Percentiles rank a stretch among this genome's conserved stretches.
Conservation (phyloP, 2,329 filamentous ascomycete genomes). For the Colletotrichum sp. region DNA sequence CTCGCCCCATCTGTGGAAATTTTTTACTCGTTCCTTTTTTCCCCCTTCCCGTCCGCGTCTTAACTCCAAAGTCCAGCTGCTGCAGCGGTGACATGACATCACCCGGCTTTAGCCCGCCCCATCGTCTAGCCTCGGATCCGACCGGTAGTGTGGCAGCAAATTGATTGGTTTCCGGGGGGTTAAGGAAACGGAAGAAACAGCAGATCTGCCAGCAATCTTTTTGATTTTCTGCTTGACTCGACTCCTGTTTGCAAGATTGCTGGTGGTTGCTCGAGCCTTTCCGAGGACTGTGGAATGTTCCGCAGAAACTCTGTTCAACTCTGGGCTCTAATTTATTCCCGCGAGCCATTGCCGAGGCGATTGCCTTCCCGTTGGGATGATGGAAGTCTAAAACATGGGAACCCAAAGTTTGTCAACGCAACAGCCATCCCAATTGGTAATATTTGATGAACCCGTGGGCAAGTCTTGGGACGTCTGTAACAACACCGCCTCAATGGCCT, state of each 20-base stretch:
- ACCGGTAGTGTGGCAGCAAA: background rate
- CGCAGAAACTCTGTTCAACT: background rate
- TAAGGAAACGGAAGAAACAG: background rate
- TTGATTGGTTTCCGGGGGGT: background rate
- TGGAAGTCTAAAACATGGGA: slow-evolving; percentile 9
- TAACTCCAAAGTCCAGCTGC: slow-evolving; percentile 3
- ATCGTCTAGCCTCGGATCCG: background rate
- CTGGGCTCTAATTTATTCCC: background rate
- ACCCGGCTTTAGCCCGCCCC: background rate
- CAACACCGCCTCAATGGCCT: slow-evolving; percentile 8
- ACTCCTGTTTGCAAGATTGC: background rate
- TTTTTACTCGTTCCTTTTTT: background rate
- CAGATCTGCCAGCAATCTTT: background rate
- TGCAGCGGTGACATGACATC: background rate
- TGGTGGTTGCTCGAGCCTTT: background rate
- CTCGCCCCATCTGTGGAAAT: background rate
- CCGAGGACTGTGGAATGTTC: background rate
- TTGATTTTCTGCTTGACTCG: background rate
- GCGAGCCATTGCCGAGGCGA: background rate
- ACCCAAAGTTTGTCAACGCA: background rate
- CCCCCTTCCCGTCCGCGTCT: background rate
- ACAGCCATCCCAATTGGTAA: background rate
- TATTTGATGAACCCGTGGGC: background rate
- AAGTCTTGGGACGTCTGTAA: background rate
- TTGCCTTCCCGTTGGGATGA: background rate